Conservation (phyloP, 2,329 filamentous ascomycete species). For the Cytospora paraplurivora region DNA sequence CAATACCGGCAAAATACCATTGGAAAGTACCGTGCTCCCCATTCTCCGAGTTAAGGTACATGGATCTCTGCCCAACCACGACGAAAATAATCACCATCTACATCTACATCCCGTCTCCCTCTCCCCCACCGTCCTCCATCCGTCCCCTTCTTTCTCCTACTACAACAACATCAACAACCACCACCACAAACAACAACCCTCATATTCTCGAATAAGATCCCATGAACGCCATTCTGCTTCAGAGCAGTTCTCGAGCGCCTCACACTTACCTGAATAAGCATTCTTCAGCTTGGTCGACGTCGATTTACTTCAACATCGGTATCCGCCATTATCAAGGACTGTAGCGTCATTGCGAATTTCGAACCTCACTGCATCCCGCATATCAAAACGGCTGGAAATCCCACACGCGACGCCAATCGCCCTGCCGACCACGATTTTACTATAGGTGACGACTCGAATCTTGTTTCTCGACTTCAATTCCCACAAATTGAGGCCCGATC, state of each 20-base stretch:
- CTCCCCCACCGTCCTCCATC: conserved; percentile 26
- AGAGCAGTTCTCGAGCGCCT: conserved; percentile 9
- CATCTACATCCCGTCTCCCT: conserved; percentile 32
- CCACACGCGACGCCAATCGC: conserved; percentile 1
- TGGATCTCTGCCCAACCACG: conserved; percentile 23
- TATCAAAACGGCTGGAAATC: conserved; percentile 5
- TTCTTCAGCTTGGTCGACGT: neutral
- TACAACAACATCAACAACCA: conserved; percentile 22
- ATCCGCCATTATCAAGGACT: conserved; percentile 2
- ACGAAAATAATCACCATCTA: conserved; percentile 31
- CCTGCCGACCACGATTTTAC: neutral
- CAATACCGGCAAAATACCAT: conserved; percentile 22
- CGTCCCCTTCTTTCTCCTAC: conserved; percentile 23
- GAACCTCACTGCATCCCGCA: conserved; percentile 5
- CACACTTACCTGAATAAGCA: neutral
- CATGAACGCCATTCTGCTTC: conserved; percentile 7
- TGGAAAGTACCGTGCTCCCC: conserved; percentile 30
- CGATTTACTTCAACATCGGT: conserved; percentile 5
- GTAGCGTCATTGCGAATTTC: conserved; percentile 11
- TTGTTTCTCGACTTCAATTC: neutral
- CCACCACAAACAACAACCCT: conserved; percentile 12
- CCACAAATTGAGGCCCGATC: conserved; percentile 14
- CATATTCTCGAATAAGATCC: neutral
- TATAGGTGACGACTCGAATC: conserved; percentile 25
- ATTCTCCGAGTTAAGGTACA: conserved; percentile 19